phyloP scores from a whole-genome alignment of 345 rosid species.

The rapeseed (Brassica napus) region DNA sequence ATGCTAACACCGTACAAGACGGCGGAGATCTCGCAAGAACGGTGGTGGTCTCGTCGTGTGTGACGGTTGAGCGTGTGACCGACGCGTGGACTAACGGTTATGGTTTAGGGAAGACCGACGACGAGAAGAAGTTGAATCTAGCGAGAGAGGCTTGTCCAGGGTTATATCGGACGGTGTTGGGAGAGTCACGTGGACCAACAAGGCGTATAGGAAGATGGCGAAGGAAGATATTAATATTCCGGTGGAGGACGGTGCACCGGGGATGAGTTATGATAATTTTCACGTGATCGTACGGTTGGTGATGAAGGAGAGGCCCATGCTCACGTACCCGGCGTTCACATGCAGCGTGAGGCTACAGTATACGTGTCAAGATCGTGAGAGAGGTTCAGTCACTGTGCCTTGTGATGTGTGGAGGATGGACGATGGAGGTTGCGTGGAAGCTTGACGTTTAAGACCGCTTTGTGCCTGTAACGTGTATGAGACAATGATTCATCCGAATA shows the following conservation, averaged over 20 bases:
- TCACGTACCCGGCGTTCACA: conserved; percentile 55
- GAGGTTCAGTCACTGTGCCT: conserved; percentile 60
- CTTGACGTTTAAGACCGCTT: conserved; percentile 79
- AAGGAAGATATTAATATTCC: conserved; percentile 29
- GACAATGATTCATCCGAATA: neutral
- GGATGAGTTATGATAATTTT: conserved; percentile 15
- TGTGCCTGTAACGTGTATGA: conserved; percentile 40
- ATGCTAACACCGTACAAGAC: conserved; percentile 23
- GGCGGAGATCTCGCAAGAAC: conserved; percentile 29
- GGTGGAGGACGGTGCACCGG: conserved; percentile 33
- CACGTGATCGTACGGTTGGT: conserved; percentile 59
- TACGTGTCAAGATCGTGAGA: conserved; percentile 52
- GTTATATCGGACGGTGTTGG: conserved; percentile 60
- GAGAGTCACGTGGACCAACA: conserved; percentile 76
- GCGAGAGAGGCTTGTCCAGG: conserved; percentile 80
- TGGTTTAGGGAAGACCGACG: conserved; percentile 59
- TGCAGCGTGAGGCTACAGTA: conserved; percentile 72
- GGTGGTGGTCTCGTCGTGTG: conserved; percentile 48
- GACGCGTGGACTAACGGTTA: conserved; percentile 62
- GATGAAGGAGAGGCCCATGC: conserved; percentile 50
- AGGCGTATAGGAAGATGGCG: conserved; percentile 64
- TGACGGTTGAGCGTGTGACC: conserved; percentile 72
- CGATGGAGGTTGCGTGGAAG: conserved; percentile 82
- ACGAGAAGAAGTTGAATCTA: conserved; percentile 54
- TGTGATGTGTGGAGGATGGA: conserved; percentile 90